A percentile compares a stretch with the other conserved stretches of the same genome.
phyloP scores from a whole-genome alignment of 768 basidiomycete genomes.

The Clavaria fumosa region DNA sequence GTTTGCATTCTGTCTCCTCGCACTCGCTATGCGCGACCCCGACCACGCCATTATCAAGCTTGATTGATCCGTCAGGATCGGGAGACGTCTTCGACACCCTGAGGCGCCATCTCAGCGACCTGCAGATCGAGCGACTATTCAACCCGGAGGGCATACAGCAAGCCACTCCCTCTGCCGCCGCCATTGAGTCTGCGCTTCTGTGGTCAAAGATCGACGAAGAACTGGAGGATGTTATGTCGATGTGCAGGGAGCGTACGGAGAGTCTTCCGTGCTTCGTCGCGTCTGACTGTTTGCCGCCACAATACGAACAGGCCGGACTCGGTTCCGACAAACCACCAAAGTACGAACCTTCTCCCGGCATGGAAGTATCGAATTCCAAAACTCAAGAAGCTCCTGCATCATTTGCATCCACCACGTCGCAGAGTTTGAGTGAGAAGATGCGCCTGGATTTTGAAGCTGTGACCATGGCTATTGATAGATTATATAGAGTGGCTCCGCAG shows the following conservation, averaged over 20 bases:
- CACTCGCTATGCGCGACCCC: constrained; percentile 9
- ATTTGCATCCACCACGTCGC: constrained; percentile 13
- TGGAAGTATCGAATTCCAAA: constrained; percentile 23
- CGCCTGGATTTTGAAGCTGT: constrained; percentile 73
- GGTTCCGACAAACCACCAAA: constrained; percentile 34
- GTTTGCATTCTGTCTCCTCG: constrained; percentile 31
- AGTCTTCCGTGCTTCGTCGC: constrained; percentile 15
- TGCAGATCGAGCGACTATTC: constrained; percentile 43
- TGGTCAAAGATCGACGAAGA: constrained; percentile 67
- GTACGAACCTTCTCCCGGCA: constrained; percentile 29
- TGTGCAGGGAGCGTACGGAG: constrained; percentile 49
- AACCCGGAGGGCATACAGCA: constrained; percentile 22
- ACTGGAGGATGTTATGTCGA: constrained; percentile 47
- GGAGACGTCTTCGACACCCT: constrained; percentile 38
- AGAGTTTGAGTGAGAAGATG: constrained; percentile 58
- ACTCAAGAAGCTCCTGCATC: constrained; percentile 14
- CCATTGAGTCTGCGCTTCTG: constrained; percentile 46
- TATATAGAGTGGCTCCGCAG: constrained; percentile 79
- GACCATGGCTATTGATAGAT: constrained; percentile 75
- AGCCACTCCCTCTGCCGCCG: constrained; percentile 29
- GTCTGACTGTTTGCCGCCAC: constrained; percentile 28
- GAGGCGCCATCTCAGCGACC: constrained; percentile 48
- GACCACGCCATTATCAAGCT: constrained; percentile 4
- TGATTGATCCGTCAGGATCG: constrained; percentile 6
- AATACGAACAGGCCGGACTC: constrained; percentile 27